Base-by-base conservation (phyloP, 768 basidiomycete genomes). In the Pseudohyphozyma bogoriensis region DNA sequence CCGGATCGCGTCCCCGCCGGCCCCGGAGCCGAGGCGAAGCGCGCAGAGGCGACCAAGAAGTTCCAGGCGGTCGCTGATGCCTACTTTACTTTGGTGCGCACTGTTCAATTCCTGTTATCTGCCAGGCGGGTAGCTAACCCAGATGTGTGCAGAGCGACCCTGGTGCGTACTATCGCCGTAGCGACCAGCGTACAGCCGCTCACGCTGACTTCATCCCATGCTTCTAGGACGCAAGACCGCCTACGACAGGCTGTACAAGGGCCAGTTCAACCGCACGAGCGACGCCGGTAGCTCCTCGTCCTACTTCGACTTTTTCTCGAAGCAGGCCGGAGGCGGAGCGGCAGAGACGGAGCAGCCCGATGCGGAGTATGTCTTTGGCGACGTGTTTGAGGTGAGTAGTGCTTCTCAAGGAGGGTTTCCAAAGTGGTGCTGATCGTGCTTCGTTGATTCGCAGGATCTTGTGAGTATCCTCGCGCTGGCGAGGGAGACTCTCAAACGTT, bases 21-120 rank as follows among this genome's bases (percentile, higher is more conserved):
- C 0, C 51, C 62, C 0, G 31, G 26, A 2, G 54, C 55, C 56
- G 65, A 60, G 15, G 37, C 36, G 1, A 49, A 51, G 7, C 58
- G 62, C 16, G 46, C 36, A 6, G 42, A 36, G 33, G 65, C 65
- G n/a, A 67, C 65, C 3, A 24, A 28, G 16, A 50, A 67, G 45
- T 67, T 67, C 26, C 65, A 67, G 39, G 59, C 61, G 8, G 62
- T 67, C 31, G 65, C 65, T 35, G 65, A 67, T 51, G 65, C 65
- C 4, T 56, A 58, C 53, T 67, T 55, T 49, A 60, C 59, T 2
- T 45, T 67, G 42, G 26, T 20, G 9, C 22, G 26, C 26, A 44
- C 42, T 44, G 42, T 20, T 44, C 8, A 44, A 24, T n/a, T 16
- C n/a, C 40, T 16, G n/a, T n/a, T n/a, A n/a, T n/a, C n/a, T n/a